These are phyloP conservation scores for Collybiopsis luxurians DNA, from an alignment of 768 basidiomycete genomes.

Conservation along the genomic window DNA sequence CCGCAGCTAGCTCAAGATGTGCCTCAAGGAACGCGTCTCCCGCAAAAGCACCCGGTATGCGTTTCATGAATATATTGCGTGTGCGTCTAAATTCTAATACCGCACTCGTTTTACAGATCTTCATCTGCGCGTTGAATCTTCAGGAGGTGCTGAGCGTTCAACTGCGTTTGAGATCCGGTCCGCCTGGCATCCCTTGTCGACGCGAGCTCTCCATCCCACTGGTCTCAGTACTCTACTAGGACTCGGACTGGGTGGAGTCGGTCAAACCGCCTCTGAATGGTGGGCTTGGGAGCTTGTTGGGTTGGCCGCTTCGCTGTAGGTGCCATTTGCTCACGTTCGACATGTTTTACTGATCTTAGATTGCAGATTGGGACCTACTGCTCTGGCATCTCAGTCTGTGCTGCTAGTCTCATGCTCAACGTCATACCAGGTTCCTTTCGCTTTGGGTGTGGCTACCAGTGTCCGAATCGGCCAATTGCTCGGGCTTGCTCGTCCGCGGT, in stretches of 20 bases:
- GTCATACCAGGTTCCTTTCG: constrained; percentile 81
- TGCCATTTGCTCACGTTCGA: background rate
- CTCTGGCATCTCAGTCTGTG: constrained; percentile 87
- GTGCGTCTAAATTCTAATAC: background rate
- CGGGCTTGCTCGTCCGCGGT: constrained; percentile 71
- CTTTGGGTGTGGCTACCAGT: constrained; percentile 77
- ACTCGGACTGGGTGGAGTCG: constrained; percentile 82
- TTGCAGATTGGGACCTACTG: constrained; percentile 68
- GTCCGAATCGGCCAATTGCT: constrained; percentile 91
- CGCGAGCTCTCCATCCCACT: constrained; percentile 53
- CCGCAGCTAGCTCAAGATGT: background rate
- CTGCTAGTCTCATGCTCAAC: constrained; percentile 72
- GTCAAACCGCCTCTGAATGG: constrained; percentile 89
- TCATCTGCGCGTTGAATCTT: background rate
- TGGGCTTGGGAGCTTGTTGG: constrained; percentile 94
- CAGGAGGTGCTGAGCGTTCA: background rate
- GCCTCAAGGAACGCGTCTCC: background rate
- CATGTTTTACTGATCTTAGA: background rate
- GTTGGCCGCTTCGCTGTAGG: constrained; percentile 47
- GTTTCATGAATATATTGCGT: background rate
- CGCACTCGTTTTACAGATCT: background rate
- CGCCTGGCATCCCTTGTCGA: constrained; percentile 79
- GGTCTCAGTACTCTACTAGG: constrained; percentile 67
- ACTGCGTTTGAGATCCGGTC: constrained; percentile 29
- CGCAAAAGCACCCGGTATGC: background rate